Evolutionary conservation across 1,284 basidiomycete genomes (phyloP).

Genomic region (Spongispora temasekensis): DNA sequence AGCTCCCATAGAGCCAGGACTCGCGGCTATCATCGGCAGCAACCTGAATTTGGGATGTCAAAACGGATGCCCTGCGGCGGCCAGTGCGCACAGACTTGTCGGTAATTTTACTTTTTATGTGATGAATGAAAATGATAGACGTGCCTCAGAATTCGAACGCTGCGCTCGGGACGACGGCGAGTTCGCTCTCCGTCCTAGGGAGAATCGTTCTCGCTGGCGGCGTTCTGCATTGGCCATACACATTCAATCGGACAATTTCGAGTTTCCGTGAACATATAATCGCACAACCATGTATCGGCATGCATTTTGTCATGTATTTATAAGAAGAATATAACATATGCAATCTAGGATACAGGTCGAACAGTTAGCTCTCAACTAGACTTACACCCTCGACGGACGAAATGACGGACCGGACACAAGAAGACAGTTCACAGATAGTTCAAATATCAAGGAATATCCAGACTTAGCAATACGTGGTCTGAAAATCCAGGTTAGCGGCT

Average conservation of each 20-base stretch:
- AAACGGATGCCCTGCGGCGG: slow-evolving; percentile 25
- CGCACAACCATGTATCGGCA: no score
- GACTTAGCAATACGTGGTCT: slow-evolving; percentile 23
- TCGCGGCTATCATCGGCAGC: slow-evolving; percentile 19
- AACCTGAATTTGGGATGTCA: slow-evolving; percentile 28
- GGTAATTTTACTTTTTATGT: background rate
- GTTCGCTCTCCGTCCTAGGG: slow-evolving; percentile 21
- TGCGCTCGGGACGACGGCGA: slow-evolving; percentile 16
- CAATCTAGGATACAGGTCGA: no score
- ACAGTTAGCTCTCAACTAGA: no score
- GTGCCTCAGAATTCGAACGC: slow-evolving; percentile 19
- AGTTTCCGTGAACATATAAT: no score
- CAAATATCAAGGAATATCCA: no score
- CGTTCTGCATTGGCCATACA: no score
- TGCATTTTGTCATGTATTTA: no score
- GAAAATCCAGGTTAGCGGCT: slow-evolving; percentile 38
- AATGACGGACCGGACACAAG: no score
- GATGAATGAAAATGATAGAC: slow-evolving; percentile 1
- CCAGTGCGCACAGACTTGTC: slow-evolving; percentile 26
- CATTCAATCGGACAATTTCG: no score
- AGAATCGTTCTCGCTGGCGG: slow-evolving; percentile 20
- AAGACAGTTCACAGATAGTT: no score
- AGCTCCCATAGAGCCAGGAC: slow-evolving; percentile 21
- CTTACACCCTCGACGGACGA: no score
- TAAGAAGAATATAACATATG: no score